These are phyloP conservation scores for Colletotrichum filicis DNA, from an alignment of 2,329 filamentous ascomycete genomes.

Conservation along the genomic window DNA sequence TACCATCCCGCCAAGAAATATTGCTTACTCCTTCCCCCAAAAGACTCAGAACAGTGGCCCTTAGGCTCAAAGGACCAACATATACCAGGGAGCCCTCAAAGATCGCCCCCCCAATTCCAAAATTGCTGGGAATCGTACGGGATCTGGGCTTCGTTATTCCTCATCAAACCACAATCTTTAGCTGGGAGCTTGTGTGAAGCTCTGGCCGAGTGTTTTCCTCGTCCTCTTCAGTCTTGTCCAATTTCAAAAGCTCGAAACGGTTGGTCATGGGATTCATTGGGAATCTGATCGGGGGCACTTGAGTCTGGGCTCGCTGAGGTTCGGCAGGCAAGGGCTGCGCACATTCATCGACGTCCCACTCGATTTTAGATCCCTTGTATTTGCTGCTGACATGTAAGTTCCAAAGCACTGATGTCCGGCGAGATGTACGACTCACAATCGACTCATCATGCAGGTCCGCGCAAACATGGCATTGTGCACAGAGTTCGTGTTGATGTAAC, in stretches of 20 bases:
- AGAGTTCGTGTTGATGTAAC: constrained; percentile 80
- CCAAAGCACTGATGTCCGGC: background rate
- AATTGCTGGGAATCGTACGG: background rate
- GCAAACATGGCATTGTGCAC: constrained; percentile 81
- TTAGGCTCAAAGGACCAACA: background rate
- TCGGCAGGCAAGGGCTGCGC: constrained; percentile 60
- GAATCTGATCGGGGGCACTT: constrained; percentile 47
- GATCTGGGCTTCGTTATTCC: background rate
- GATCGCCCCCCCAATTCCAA: background rate
- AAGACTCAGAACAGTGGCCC: background rate
- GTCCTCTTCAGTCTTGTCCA: constrained; percentile 56
- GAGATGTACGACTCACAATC: constrained; percentile 51
- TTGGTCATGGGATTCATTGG: constrained; percentile 58
- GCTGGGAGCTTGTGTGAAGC: constrained; percentile 36
- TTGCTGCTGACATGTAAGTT: constrained; percentile 56
- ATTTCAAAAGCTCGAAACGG: constrained; percentile 69
- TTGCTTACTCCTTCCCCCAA: background rate
- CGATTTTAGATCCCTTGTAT: constrained; percentile 78
- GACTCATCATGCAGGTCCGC: constrained; percentile 80
- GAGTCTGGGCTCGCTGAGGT: constrained; percentile 41
- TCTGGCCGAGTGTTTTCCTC: constrained; percentile 34
- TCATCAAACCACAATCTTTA: constrained; percentile 36
- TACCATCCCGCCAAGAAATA: background rate
- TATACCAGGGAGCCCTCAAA: no score
- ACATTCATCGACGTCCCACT: constrained; percentile 80